A percentile compares a stretch with the other conserved stretches of the same genome.
These are phyloP conservation scores for Coemansia sp. DNA, from an alignment of 192 early-diverging fungal genomes.

Conservation along the genomic window DNA sequence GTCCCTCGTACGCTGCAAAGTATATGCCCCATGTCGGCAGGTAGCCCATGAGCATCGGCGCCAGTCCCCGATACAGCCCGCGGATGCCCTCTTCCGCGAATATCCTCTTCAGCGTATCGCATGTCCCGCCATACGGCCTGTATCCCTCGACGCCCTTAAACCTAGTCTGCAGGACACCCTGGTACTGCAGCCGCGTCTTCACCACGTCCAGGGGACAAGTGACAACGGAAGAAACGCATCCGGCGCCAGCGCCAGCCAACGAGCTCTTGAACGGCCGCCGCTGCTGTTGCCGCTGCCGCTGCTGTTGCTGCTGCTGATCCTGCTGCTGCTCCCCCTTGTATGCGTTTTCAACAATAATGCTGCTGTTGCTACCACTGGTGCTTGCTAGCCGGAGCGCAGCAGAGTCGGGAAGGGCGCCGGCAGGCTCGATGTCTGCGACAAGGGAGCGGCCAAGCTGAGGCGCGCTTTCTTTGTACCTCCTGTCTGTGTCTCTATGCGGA, in stretches of 20 bases:
- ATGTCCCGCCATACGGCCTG: conserved; percentile 48
- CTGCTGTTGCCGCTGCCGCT: not conserved
- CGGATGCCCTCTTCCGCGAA: conserved; percentile 77
- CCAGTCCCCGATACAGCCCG: conserved; percentile 86
- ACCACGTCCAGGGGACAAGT: conserved; percentile 93
- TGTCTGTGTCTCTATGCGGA: conserved; percentile 29
- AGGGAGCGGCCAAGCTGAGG: conserved; percentile 7
- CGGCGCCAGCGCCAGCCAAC: conserved; percentile 78
- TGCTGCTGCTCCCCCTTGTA: not conserved
- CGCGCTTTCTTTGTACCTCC: not conserved
- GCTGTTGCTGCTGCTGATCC: not conserved
- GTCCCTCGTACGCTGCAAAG: conserved; percentile 84
- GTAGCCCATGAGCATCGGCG: conserved; percentile 84
- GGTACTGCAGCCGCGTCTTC: conserved; percentile 92
- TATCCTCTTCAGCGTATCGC: conserved; percentile 68
- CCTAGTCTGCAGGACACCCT: conserved; percentile 46
- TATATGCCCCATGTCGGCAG: conserved; percentile 90
- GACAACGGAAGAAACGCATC: conserved; percentile 74
- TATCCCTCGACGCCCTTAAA: conserved; percentile 21
- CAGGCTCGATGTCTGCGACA: conserved; percentile 22
- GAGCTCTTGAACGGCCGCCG: conserved; percentile 61
- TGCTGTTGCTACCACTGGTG: not conserved
- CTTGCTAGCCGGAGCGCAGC: conserved; percentile 8
- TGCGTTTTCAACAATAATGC: not conserved
- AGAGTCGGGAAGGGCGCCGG: conserved; percentile 27